phyloP scores from a whole-genome alignment of 2,329 filamentous ascomycete genomes.

The Gremmenia infestans region DNA sequence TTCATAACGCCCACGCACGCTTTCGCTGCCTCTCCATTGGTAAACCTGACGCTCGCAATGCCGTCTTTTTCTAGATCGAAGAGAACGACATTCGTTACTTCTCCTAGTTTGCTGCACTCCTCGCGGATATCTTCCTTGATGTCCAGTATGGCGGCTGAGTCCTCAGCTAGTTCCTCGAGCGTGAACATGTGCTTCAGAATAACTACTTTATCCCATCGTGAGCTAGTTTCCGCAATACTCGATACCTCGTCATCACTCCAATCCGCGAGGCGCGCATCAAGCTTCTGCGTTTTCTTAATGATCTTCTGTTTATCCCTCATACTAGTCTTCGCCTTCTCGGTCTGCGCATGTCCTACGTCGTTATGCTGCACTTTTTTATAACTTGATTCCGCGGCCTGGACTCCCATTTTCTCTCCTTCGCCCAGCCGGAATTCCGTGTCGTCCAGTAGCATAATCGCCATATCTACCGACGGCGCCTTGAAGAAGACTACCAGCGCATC shows the following conservation, averaged over 20 bases:
- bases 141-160: conserved; percentile 75
- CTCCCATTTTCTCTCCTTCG: conserved; percentile 57
- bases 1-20: conserved; percentile 73
- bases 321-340: conserved; percentile 45
- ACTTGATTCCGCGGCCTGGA: conserved; percentile 80
- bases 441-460: conserved; percentile 76
- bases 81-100: conserved; percentile 85
- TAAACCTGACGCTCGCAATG: conserved; percentile 80
- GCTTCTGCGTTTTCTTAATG: conserved; percentile 83
- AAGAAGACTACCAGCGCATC: conserved; percentile 93
- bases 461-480: conserved; percentile 85
- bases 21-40: conserved; percentile 62
- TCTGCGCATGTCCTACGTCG: conserved; percentile 35
- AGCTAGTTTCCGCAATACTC: conserved; percentile 49
- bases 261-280: conserved; percentile 87
- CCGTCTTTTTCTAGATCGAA: conserved; percentile 85
- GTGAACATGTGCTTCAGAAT: conserved; percentile 94
- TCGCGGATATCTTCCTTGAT: conserved; percentile 94
- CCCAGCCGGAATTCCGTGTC: conserved; percentile 74
- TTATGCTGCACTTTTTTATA: conserved; percentile 83
- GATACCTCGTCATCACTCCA: conserved; percentile 88
- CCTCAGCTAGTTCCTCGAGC: conserved; percentile 75
- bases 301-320: conserved; percentile 80
- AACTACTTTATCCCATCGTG: conserved; percentile 71
- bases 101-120: conserved; percentile 79